Base-by-base conservation (phyloP, 148 eudicot genomes). In the Fagopyrum esculentum region DNA sequence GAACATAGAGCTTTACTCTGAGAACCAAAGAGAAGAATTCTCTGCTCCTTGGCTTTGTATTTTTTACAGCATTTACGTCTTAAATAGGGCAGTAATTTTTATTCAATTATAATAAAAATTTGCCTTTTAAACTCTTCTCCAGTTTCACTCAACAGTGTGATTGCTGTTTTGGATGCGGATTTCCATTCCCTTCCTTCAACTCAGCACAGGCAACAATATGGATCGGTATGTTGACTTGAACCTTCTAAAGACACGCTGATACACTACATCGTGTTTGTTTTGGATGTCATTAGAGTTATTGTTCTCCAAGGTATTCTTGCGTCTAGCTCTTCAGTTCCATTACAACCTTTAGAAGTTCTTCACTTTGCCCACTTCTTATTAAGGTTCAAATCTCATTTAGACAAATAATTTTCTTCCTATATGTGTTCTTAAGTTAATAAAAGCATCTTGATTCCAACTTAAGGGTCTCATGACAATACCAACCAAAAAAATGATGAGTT, bases 101-200 rank as follows among this genome's bases (percentile, higher is more conserved):
- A 55, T 55, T 19, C 11, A 17, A 7, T 7, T 57, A 9, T 61
- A 29, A 22, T 43, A 22, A 61, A 61, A 16, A 45, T 19, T 35
- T 52, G 16, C 16, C 61, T 61, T 17, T 43, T 57, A 9, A n/a
- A 26, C 40, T 45, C 13, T 2, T 29, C 82, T 77, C 43, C 93
- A 95, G 98, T 95, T 81, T 92, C 98, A 19, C 77, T 95, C 80
- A 95, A 95, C 88, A 92, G 97, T 75, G 96, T 95, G 44, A 95
- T 95, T 82, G 98, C 98, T 50, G 97, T 95, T 64, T 77, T 95
- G 89, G 98, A 95, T 87, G 89, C 97, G 16, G 98, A 95, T 85
- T 95, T 95, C 84, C 98, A 95, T 76, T 95, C 98, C 45, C 93
- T 95, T 76, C 96, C 98, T 61, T 85, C 98, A 10, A 86, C 92